A percentile compares a stretch with the other conserved stretches of the same genome.
Conservation (phyloP, 805 yeast genomes). For the Candida dendrica region DNA sequence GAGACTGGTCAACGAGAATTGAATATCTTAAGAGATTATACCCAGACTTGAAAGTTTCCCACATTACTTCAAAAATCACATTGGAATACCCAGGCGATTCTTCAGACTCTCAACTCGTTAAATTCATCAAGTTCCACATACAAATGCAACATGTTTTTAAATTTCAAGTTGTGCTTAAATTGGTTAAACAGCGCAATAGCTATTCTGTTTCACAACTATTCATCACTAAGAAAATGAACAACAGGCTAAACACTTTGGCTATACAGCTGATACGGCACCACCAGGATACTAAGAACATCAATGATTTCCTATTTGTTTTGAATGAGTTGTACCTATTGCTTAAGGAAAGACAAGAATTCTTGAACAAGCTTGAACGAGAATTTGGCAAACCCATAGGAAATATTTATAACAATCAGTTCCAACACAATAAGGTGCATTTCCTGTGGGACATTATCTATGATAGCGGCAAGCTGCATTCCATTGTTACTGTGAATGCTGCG, state of each 20-base stretch:
- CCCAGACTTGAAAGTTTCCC: conserved; percentile 10
- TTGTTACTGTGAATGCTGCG: conserved; percentile 4
- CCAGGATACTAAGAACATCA: conserved; percentile 11
- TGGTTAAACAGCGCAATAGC: conserved; percentile 4
- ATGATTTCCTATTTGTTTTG: conserved; percentile 12
- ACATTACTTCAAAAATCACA: conserved; percentile 9
- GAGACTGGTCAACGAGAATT: conserved; percentile 15
- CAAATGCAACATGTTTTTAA: conserved; percentile 6
- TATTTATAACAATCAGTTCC: not conserved
- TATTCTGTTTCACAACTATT: conserved; percentile 10
- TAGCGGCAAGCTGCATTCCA: not conserved
- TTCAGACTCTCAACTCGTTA: conserved; percentile 6
- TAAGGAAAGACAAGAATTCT: not conserved
- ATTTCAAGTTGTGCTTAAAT: conserved; percentile 9
- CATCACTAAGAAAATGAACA: conserved; percentile 11
- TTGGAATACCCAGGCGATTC: conserved; percentile 5
- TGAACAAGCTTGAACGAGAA: not conserved
- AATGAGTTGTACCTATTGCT: conserved; percentile 4
- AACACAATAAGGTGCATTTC: conserved; percentile 1
- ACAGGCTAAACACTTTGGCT: conserved; percentile 14
- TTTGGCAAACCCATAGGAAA: not conserved
- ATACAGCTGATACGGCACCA: conserved; percentile 4
- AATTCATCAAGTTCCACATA: conserved; percentile 13
- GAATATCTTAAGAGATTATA: conserved; percentile 17
- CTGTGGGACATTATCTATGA: conserved; percentile 11